phyloP scores from a whole-genome alignment of 2,329 filamentous ascomycete genomes.

The Apiospora phragmitis region DNA sequence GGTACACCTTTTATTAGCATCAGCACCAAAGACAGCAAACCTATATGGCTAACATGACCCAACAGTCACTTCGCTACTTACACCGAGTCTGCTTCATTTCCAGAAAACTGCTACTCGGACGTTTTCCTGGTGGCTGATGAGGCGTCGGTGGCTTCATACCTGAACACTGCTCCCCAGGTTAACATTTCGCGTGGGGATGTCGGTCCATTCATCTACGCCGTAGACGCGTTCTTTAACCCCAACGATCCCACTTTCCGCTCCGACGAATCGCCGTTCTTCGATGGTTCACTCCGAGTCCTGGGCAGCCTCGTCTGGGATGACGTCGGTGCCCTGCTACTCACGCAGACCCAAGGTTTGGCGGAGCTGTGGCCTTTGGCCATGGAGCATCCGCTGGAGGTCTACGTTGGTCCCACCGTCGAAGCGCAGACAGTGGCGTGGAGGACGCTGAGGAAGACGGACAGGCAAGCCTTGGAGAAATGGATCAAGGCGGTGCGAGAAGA shows the following conservation, averaged over 20 bases:
- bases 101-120: not conserved
- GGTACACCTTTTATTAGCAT: not conserved
- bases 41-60: not conserved
- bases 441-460: not conserved
- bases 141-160: conserved; percentile 14
- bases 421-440: not conserved
- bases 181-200: conserved; percentile 21
- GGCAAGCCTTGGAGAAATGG: not conserved
- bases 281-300: conserved; percentile 29
- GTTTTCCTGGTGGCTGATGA: conserved; percentile 17
- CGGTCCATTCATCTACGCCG: conserved; percentile 23
- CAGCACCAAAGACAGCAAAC: not conserved
- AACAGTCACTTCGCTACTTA: conserved; percentile 1
- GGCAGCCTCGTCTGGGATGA: conserved; percentile 32
- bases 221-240: conserved; percentile 24
- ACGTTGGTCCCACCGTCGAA: conserved; percentile 21
- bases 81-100: not conserved
- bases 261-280: conserved; percentile 24
- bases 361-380: conserved; percentile 31
- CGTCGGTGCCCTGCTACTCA: conserved; percentile 22
- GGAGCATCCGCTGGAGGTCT: conserved; percentile 28
- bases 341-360: conserved; percentile 19
- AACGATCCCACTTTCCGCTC: conserved; percentile 14
- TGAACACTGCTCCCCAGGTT: conserved; percentile 17
- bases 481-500: not conserved